Evolutionary conservation across 2,329 filamentous ascomycete genomes (phyloP).

Genomic region (Colletotrichum sp.): DNA sequence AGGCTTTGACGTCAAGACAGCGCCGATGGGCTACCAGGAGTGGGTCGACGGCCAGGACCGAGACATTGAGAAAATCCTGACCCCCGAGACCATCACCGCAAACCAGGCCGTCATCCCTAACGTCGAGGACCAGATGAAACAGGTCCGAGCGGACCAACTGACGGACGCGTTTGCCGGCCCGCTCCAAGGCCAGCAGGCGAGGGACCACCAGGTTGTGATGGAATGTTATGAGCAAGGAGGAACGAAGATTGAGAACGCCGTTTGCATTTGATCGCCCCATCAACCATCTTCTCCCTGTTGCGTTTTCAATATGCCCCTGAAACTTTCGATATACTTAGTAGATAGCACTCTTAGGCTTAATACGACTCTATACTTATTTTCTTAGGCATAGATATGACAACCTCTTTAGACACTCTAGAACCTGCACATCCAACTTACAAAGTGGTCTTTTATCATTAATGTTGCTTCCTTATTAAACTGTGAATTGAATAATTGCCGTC

Average conservation of each 20-base stretch:
- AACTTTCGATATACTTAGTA: not conserved
- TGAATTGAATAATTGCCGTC: not conserved
- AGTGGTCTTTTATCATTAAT: too few relatives aligned
- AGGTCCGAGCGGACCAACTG: not conserved
- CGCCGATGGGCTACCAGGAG: not conserved
- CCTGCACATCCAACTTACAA: too few relatives aligned
- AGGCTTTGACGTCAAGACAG: not conserved
- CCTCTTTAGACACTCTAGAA: too few relatives aligned
- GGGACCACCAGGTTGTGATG: not conserved
- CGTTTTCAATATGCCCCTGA: not conserved
- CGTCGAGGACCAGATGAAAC: not conserved
- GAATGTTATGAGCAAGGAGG: not conserved
- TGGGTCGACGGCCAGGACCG: not conserved
- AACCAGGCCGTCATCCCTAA: not conserved
- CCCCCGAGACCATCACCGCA: not conserved
- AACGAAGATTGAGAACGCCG: not conserved
- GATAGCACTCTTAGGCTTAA: not conserved
- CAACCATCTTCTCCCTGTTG: not conserved
- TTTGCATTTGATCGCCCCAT: not conserved
- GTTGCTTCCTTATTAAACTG: not conserved
- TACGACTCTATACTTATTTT: not conserved
- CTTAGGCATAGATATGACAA: not conserved
- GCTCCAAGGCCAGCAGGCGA: not conserved
- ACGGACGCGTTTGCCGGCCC: not conserved
- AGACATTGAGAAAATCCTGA: not conserved